Evolutionary conservation across 345 rosid genomes (phyloP), one percentile per base, ranked within the genome.

Genomic region (Ceriops decandra): DNA sequence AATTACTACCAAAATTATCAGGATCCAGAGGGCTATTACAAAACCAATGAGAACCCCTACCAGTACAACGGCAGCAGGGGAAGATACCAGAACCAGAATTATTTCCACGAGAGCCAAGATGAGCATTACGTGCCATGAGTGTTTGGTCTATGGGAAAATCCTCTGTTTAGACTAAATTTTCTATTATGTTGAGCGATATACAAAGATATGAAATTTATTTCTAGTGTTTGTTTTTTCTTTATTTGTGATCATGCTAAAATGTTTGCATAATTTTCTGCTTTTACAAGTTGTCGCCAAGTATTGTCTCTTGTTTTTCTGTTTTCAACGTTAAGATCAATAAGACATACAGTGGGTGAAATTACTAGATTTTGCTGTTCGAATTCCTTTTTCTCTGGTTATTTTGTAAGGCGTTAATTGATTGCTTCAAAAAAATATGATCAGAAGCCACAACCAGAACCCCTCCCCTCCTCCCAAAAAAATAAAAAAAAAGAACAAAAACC

Each of bases 191-290:
- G 52, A 57, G 64, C 60, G 59, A 32, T 57, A 64, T 28, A 21
- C 8, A 8, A 47, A 53, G n/a, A 56, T 54, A 17, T 15, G 17
- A 69, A 60, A 9, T 5, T 5, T 33, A 7, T 52, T 30, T 61
- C 54, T 62, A 31, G 47, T 74, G 16, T 21, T 32, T 21, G 22
- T 35, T 33, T 35, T 58, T 27, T 35, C 28, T 33, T n/a, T n/a
- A n/a, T 35, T 58, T 30, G 57, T 27, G 58, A 49, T 64, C 56
- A 52, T 52, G 4, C 26, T 67, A 19, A 26, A 4, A 42, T 68
- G 60, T 71, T 71, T 76, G 33, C 58, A 53, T 70, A 70, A 56
- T 72, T 38, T 38, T 19, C 15, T 66, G 67, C 71, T 33, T 66
- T 21, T 15, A 51, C 65, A 65, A 36, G 22, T 63, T 35, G 28